Percentiles rank a stretch among this genome's conserved stretches.
Evolutionary conservation across 2,329 filamentous ascomycete genomes (phyloP).

Genomic region (Penicillium frequentans): DNA sequence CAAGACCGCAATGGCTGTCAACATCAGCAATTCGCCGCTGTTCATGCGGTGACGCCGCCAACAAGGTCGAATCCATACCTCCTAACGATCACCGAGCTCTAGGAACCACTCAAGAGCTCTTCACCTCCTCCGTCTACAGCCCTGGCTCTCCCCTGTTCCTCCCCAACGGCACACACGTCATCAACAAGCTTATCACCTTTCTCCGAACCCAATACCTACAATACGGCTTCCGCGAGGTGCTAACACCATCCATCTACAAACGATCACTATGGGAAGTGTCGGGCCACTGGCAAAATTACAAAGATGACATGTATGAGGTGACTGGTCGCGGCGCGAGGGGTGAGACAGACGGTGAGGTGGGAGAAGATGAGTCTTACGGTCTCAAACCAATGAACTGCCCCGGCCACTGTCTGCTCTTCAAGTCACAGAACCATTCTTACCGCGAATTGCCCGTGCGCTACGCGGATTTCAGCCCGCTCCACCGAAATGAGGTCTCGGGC

Average conservation of each 20-base stretch:
- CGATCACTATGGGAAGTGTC: conserved; percentile 82
- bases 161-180: conserved; percentile 76
- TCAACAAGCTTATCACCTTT: conserved; percentile 80
- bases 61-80: conserved; percentile 29
- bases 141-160: conserved; percentile 84
- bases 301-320: conserved; percentile 89
- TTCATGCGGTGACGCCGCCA: conserved; percentile 24
- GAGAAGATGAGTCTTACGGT: conserved; percentile 71
- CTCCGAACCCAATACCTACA: conserved; percentile 79
- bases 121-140: conserved; percentile 75
- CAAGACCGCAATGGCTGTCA: conserved; percentile 18
- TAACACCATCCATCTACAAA: conserved; percentile 90
- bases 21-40: conserved; percentile 18
- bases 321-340: conserved; percentile 51
- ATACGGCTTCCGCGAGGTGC: conserved; percentile 85
- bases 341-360: conserved; percentile 45
- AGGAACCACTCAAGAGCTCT: conserved; percentile 66
- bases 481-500: conserved; percentile 82
- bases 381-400: conserved; percentile 94
- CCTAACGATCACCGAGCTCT: conserved; percentile 52
- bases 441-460: conserved; percentile 79
- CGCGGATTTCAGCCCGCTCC: conserved; percentile 84
- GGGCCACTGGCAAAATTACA: conserved; percentile 85
- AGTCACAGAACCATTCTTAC: conserved; percentile 70
- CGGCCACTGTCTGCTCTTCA: conserved; percentile 82